A percentile compares a stretch with the other conserved stretches of the same genome.
These are phyloP conservation scores for Candida smagusa DNA, from an alignment of 1,139 yeast species.

Conservation along the genomic window DNA sequence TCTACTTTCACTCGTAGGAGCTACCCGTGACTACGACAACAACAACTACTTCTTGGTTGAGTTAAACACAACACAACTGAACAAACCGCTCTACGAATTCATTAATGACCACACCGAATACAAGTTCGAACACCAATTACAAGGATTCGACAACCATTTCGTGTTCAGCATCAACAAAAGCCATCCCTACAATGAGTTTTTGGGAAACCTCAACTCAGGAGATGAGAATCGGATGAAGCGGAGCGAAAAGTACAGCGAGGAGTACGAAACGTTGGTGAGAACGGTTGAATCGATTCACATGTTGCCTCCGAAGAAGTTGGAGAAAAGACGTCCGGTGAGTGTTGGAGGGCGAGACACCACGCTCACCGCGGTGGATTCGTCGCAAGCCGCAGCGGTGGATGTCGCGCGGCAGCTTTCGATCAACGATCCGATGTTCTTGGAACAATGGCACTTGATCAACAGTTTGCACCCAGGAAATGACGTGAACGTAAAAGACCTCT, in stretches of 20 bases:
- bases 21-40: constrained; percentile 32
- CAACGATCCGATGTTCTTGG: constrained; percentile 71
- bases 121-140: constrained; percentile 54
- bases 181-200: constrained; percentile 25
- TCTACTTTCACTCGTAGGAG: background rate
- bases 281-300: constrained; percentile 46
- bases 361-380: constrained; percentile 39
- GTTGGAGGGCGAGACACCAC: background rate
- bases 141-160: constrained; percentile 57
- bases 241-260: constrained; percentile 21
- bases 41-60: constrained; percentile 60
- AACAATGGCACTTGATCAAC: constrained; percentile 91
- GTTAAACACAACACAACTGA: constrained; percentile 31
- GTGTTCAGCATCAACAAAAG: constrained; percentile 54
- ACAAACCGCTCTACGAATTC: constrained; percentile 29
- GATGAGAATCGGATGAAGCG: constrained; percentile 25
- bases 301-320: constrained; percentile 45
- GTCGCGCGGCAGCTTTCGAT: constrained; percentile 59
- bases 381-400: constrained; percentile 39
- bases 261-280: constrained; percentile 26
- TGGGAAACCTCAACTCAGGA: constrained; percentile 39
- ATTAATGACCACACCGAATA: constrained; percentile 28
- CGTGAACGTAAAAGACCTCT: constrained; percentile 80
- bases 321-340: constrained; percentile 43
- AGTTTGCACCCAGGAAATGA: constrained; percentile 73